phyloP scores from a whole-genome alignment of 305 asterid genomes.

The Petunia hybrid region DNA sequence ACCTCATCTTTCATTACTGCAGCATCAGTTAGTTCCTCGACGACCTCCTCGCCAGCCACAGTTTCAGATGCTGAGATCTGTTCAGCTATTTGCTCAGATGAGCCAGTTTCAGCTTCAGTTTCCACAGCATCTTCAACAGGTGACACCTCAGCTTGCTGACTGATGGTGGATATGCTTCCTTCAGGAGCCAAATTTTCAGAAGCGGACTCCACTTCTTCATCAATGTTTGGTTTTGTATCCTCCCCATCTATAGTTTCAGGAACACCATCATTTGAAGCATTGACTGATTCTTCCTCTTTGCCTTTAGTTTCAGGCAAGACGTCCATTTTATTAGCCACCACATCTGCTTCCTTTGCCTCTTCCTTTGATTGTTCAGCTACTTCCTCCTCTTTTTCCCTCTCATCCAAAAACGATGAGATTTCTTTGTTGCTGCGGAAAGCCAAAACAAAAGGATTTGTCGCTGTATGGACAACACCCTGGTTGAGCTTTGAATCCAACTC shows the following conservation, averaged over 20 bases:
- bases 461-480: slow-evolving; percentile 67
- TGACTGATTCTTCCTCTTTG: slow-evolving; percentile 34
- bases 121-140: slow-evolving; percentile 39
- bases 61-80: slow-evolving; percentile 43
- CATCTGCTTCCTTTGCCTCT: slow-evolving; percentile 40
- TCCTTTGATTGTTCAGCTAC: slow-evolving; percentile 42
- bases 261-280: slow-evolving; percentile 21
- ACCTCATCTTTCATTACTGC: slow-evolving; percentile 43
- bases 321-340: slow-evolving; percentile 31
- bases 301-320: slow-evolving; percentile 31
- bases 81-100: slow-evolving; percentile 45
- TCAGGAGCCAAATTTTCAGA: slow-evolving; percentile 39
- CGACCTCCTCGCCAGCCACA: slow-evolving; percentile 41
- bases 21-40: slow-evolving; percentile 40
- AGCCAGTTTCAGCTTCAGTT: slow-evolving; percentile 42
- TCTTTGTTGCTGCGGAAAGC: slow-evolving; percentile 75
- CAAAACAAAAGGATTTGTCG: slow-evolving; percentile 84
- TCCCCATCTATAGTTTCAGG: slow-evolving; percentile 34
- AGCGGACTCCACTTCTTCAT: slow-evolving; percentile 35
- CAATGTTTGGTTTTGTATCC: slow-evolving; percentile 33
- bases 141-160: slow-evolving; percentile 36
- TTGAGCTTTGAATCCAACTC: slow-evolving; percentile 64
- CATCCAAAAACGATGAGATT: slow-evolving; percentile 76
- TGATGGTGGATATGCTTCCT: slow-evolving; percentile 29
- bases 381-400: slow-evolving; percentile 56